Conservation (phyloP, 148 eudicot genomes). For the Chenopodium suecicum region DNA sequence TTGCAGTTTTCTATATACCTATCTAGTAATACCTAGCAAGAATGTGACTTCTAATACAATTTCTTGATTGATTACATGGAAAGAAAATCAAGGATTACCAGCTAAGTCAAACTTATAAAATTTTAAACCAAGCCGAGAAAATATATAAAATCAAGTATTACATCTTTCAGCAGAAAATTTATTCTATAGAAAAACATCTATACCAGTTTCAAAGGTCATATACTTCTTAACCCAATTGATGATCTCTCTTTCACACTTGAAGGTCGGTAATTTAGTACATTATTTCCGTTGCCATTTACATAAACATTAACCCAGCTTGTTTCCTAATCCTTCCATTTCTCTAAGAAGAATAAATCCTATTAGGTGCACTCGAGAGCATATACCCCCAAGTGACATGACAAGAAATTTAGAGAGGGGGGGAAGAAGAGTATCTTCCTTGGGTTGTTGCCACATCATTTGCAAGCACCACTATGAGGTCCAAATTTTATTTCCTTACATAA, state of each 20-base stretch:
- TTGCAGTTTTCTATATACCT: background rate
- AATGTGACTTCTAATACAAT: background rate
- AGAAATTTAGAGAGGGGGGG: background rate
- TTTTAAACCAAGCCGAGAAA: background rate
- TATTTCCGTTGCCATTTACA: background rate
- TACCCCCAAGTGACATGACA: background rate
- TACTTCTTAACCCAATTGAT: background rate
- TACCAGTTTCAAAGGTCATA: background rate
- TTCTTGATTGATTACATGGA: background rate
- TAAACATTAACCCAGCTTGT: background rate
- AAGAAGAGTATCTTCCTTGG: background rate
- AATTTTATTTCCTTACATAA: background rate
- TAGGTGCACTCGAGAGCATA: background rate
- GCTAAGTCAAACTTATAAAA: background rate
- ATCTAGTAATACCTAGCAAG: background rate
- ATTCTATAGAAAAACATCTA: background rate
- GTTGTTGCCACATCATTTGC: background rate
- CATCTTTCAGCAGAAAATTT: background rate
- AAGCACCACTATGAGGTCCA: background rate
- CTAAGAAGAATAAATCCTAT: background rate
- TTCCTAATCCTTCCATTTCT: background rate
- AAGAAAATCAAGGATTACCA: background rate
- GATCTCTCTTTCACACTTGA: background rate
- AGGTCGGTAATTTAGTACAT: background rate
- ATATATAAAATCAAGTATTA: background rate